Percentiles rank a stretch among this genome's conserved stretches.
Conservation (phyloP, 2,329 filamentous ascomycete genomes). For the Coleophoma eucalyptorum region DNA sequence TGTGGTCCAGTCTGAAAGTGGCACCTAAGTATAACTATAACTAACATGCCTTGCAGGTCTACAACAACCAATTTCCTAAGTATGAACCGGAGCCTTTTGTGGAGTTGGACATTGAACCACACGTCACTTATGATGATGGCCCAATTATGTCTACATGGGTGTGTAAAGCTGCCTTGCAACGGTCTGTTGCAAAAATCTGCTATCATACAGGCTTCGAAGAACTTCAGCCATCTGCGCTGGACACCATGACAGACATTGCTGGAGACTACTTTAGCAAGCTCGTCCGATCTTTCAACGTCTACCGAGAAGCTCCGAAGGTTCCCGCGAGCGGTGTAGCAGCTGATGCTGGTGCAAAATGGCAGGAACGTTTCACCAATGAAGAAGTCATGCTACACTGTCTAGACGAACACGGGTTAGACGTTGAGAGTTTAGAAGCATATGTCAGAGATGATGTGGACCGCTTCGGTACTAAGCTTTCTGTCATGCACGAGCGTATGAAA, state of each 20-base stretch:
- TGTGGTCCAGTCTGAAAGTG: conserved; percentile 16
- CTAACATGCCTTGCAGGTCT: conserved; percentile 56
- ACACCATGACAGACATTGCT: conserved; percentile 84
- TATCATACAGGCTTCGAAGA: conserved; percentile 97
- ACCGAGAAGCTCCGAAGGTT: conserved; percentile 78
- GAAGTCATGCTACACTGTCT: conserved; percentile 86
- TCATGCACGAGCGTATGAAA: conserved; percentile 94
- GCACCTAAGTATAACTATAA: background rate
- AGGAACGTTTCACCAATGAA: conserved; percentile 73
- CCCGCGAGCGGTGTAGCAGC: conserved; percentile 41
- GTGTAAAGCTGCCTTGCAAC: conserved; percentile 79
- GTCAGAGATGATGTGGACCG: conserved; percentile 93
- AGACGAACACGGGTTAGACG: conserved; percentile 76
- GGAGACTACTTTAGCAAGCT: conserved; percentile 88
- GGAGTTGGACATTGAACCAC: conserved; percentile 82
- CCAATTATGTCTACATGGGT: conserved; percentile 82
- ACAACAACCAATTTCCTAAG: conserved; percentile 97
- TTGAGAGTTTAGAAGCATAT: conserved; percentile 79
- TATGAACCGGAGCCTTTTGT: conserved; percentile 87
- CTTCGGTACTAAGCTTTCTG: conserved; percentile 70
- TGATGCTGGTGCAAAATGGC: conserved; percentile 38
- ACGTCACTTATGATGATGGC: conserved; percentile 84
- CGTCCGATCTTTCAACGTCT: conserved; percentile 73
- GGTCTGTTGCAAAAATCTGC: conserved; percentile 90
- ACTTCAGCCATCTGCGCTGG: conserved; percentile 89